Base-by-base conservation (phyloP, 1,139 yeast species). In the Candida frijolesensis region DNA sequence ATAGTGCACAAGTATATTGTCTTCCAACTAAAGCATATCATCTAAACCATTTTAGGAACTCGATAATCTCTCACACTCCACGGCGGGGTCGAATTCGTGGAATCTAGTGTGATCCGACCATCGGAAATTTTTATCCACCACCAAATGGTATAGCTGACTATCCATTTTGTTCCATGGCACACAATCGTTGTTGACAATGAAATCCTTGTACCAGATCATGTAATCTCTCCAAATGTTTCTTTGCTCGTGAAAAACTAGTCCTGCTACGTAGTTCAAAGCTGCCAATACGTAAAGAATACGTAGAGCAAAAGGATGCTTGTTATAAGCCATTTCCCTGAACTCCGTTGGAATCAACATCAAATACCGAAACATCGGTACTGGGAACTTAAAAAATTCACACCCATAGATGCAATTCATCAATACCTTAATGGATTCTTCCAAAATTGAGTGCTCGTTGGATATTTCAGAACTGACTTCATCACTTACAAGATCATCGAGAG, bases 321-420 rank as follows among this genome's bases (percentile, higher is more conserved):
- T 29, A 41, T 66, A 59, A 4, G 67, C 53, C 47, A 67, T 47
- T 1, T 51, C 60, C 15, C 63, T 57, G 40, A 64, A 61, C 3
- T 55, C 55, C 7, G 51, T 51, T 6, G 57, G 52, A 3, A 66
- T 37, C n/a, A 64, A 42, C 19, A 68, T 56, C 9, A 70, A 47
- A 67, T 70, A 70, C 44, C 67, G 55, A 47, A 58, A 65, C 4
- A 72, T 44, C 2, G 74, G 72, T 2, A 66, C 50, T 3, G 71
- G 71, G 46, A 60, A 62, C 47, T 64, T 60, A n/a, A 47, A 54
- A 39, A 55, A 46, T 18, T 62, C 47, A 34, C 60, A 49, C n/a
- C 51, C 46, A 16, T 60, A 51, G 2, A 55, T 32, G 4, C 45
- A 19, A 4, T 15, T 32, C 27, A 33, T 25, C 34, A 54, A 27